Evolutionary conservation across 1,284 basidiomycete species (phyloP).

Genomic region (Somion occarium): DNA sequence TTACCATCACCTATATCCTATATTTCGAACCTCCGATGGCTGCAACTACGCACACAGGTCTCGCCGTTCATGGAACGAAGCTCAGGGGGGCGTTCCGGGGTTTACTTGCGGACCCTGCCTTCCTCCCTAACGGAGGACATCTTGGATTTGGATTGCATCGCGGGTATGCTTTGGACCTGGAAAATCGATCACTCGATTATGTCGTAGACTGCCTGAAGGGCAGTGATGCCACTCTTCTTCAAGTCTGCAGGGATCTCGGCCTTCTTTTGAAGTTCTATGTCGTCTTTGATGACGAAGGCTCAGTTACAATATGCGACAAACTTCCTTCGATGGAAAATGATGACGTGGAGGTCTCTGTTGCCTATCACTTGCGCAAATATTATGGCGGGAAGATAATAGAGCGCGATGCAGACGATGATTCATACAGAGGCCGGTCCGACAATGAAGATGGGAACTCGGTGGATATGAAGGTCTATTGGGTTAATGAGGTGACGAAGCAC

Average conservation of each 20-base stretch:
- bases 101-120: slow-evolving; percentile 23
- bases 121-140: slow-evolving; percentile 30
- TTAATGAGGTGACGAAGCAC: background rate
- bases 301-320: background rate
- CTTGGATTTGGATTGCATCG: slow-evolving; percentile 35
- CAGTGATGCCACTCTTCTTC: slow-evolving; percentile 15
- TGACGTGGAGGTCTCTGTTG: background rate
- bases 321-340: background rate
- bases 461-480: slow-evolving; percentile 6
- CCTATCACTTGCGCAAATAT: background rate
- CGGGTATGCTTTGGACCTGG: slow-evolving; percentile 27
- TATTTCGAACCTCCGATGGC: background rate
- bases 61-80: background rate
- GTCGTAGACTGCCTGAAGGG: slow-evolving; percentile 16
- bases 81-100: slow-evolving; percentile 12
- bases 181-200: background rate
- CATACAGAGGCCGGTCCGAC: too few species aligned
- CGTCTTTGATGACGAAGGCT: slow-evolving; percentile 11
- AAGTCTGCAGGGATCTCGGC: slow-evolving; percentile 12
- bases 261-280: slow-evolving; percentile 10
- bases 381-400: background rate
- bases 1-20: slow-evolving; percentile 34
- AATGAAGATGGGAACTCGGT: too few species aligned
- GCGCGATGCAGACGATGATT: background rate
- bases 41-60: background rate